Base-by-base conservation (phyloP, 2,329 filamentous ascomycete genomes). In the Leptographium wingfieldii region DNA sequence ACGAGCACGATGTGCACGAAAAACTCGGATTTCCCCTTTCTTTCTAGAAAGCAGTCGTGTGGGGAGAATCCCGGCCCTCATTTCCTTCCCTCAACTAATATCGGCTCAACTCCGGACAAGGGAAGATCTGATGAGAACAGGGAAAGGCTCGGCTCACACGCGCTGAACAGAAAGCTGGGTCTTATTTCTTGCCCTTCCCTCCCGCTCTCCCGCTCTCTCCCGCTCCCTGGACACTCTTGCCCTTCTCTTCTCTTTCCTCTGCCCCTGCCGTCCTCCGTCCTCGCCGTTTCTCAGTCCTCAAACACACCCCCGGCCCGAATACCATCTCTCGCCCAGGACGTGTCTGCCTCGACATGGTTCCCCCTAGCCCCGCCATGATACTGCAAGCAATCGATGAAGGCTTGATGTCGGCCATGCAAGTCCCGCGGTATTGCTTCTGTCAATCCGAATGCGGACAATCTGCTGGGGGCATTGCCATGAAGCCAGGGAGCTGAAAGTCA, bases 131-230 rank as follows among this genome's bases (percentile, higher is more conserved):
- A 46, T 9, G 43, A 46, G 19, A 46, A 46, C 43, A 46, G 43
- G 43, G 43, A 46, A n/a, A 46, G 14, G 19, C 43, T 46, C 43
- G 60, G 46, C 61, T 64, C 38, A 61, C 29, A 58, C 55, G 40
- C 29, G 40, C 46, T 57, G 14, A n/a, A 29, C 16, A 22, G 38
- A 12, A 27, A 40, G 38, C 46, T 49, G 40, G 6, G 12, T 27
- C 16, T 53, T 31, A 53, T 31, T 31, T 31, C 51, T 31, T 22
- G 25, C 16, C 51, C 12, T 14, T 9, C 19, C 43, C 16, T n/a
- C 19, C 43, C 43, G 14, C 43, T 46, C 43, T 19, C 43, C 10
- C 19, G 19, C 19, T 19, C 40, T 16, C 11, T 35, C 7, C 40
- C 16, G 10, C 10, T 40, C 16, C 10, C 33, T 22, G 22, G 22